These are phyloP conservation scores for Thelephora terrestris DNA, from an alignment of 1,284 basidiomycete genomes.

Conservation along the genomic window DNA sequence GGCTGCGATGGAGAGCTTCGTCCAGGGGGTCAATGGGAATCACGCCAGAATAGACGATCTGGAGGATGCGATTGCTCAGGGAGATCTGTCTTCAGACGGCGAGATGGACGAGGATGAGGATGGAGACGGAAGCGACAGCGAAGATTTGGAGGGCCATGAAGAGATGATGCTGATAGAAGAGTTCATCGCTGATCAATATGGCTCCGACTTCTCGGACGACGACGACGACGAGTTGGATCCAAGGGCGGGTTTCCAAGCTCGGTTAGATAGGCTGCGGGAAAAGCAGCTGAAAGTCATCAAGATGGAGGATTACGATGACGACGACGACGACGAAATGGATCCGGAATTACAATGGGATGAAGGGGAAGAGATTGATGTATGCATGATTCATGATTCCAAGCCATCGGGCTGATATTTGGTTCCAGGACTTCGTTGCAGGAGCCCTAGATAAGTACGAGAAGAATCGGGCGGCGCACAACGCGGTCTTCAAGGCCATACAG, in stretches of 20 bases:
- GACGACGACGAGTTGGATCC: slow-evolving; percentile 33
- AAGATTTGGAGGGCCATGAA: slow-evolving; percentile 19
- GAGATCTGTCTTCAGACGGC: too few species aligned
- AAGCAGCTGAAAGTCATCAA: slow-evolving; percentile 38
- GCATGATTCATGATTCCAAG: slow-evolving; percentile 10
- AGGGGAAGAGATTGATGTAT: slow-evolving; percentile 55
- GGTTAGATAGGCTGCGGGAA: slow-evolving; percentile 35
- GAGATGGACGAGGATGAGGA: slow-evolving; percentile 41
- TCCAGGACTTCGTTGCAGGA: neutral
- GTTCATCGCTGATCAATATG: slow-evolving; percentile 10
- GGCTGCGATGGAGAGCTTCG: slow-evolving; percentile 44
- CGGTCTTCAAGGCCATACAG: slow-evolving; percentile 53
- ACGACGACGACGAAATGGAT: slow-evolving; percentile 20
- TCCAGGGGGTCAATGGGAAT: slow-evolving; percentile 37
- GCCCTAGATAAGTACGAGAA: slow-evolving; percentile 11
- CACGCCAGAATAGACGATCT: slow-evolving; percentile 61
- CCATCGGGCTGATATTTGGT: neutral
- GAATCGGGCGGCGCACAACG: slow-evolving; percentile 44
- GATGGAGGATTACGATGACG: slow-evolving; percentile 15
- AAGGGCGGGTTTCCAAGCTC: slow-evolving; percentile 40
- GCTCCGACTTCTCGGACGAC: slow-evolving; percentile 17
- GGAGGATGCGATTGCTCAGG: slow-evolving; percentile 31
- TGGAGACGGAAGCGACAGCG: slow-evolving; percentile 13
- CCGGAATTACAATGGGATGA: slow-evolving; percentile 42
- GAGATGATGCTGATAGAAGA: slow-evolving; percentile 24